Percentiles rank a stretch among this genome's conserved stretches.
These are phyloP conservation scores for Paecilomyces fulvus DNA, from an alignment of 2,329 filamentous ascomycete genomes.

Conservation along the genomic window DNA sequence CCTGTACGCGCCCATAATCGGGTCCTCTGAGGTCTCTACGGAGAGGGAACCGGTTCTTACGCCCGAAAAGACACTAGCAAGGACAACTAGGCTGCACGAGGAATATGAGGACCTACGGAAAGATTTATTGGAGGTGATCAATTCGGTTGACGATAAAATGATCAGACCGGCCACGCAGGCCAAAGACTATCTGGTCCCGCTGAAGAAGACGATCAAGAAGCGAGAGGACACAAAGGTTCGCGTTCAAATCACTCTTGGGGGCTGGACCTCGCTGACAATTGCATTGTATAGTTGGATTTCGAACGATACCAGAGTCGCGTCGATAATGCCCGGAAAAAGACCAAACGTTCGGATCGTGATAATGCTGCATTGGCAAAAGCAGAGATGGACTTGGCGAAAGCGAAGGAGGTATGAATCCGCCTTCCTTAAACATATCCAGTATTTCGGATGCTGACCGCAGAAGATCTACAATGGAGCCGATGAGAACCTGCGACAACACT, in stretches of 20 bases:
- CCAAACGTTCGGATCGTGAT: constrained; percentile 62
- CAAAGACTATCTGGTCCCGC: constrained; percentile 58
- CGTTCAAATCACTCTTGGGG: neutral
- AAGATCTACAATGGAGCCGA: constrained; percentile 69
- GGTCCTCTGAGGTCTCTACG: constrained; percentile 51
- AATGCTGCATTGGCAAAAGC: constrained; percentile 62
- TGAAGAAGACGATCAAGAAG: constrained; percentile 79
- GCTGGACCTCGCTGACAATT: constrained; percentile 3
- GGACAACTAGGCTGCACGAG: constrained; percentile 56
- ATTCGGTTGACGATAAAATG: constrained; percentile 60
- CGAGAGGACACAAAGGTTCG: constrained; percentile 65
- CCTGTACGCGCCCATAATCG: constrained; percentile 69
- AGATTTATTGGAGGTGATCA: constrained; percentile 64
- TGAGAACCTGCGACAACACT: constrained; percentile 59
- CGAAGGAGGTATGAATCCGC: constrained; percentile 48
- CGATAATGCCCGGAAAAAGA: constrained; percentile 61
- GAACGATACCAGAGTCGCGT: constrained; percentile 67
- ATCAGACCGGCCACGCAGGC: constrained; percentile 62
- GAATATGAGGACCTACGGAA: constrained; percentile 62
- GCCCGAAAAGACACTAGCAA: constrained; percentile 53
- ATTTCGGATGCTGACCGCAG: constrained; percentile 7
- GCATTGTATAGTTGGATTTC: constrained; percentile 54
- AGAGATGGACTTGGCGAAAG: constrained; percentile 58
- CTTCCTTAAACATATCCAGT: neutral
- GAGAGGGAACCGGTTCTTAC: constrained; percentile 52